These are phyloP conservation scores for Pontederia paniculata DNA, from an alignment of 176 grass and related monocot species.

Conservation along the genomic window DNA sequence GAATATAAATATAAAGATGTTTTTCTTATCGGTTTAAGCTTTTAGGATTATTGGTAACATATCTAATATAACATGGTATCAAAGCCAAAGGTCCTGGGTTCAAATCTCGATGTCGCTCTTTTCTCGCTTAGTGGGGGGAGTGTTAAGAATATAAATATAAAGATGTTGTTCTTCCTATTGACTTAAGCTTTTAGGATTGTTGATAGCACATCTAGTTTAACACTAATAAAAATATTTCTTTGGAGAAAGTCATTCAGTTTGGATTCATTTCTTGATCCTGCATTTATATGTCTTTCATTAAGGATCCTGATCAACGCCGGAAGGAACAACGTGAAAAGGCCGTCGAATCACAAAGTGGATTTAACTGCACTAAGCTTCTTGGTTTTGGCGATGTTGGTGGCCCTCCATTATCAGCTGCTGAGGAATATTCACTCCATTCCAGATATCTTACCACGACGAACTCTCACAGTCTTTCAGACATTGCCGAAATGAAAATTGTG, in stretches of 20 bases:
- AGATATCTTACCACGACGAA: slow-evolving; percentile 92
- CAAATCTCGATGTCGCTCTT: too few relatives aligned
- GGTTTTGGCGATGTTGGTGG: slow-evolving; percentile 85
- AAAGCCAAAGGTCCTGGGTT: too few relatives aligned
- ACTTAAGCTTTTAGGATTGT: too few relatives aligned
- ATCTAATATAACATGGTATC: too few relatives aligned
- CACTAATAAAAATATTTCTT: slow-evolving; percentile 9
- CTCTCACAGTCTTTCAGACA: slow-evolving; percentile 94
- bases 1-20: too few relatives aligned
- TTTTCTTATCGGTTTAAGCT: too few relatives aligned
- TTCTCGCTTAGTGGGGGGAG: too few relatives aligned
- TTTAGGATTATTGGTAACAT: too few relatives aligned
- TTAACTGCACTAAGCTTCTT: slow-evolving; percentile 79
- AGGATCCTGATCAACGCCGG: slow-evolving; percentile 71
- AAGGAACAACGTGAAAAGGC: slow-evolving; percentile 77
- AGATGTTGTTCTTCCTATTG: too few relatives aligned
- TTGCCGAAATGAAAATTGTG: slow-evolving; percentile 99
- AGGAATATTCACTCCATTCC: slow-evolving; percentile 98
- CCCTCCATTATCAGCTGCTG: slow-evolving; percentile 75
- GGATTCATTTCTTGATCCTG: slow-evolving; percentile 82
- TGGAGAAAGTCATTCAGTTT: slow-evolving; percentile 61
- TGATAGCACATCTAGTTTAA: too few relatives aligned
- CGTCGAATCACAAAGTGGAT: slow-evolving; percentile 66
- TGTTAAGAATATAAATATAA: too few relatives aligned
- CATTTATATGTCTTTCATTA: slow-evolving; percentile 98